A percentile compares a stretch with the other conserved stretches of the same genome.
These are phyloP conservation scores for Castanea crenata DNA, from an alignment of 306 rosid genomes.

Conservation along the genomic window DNA sequence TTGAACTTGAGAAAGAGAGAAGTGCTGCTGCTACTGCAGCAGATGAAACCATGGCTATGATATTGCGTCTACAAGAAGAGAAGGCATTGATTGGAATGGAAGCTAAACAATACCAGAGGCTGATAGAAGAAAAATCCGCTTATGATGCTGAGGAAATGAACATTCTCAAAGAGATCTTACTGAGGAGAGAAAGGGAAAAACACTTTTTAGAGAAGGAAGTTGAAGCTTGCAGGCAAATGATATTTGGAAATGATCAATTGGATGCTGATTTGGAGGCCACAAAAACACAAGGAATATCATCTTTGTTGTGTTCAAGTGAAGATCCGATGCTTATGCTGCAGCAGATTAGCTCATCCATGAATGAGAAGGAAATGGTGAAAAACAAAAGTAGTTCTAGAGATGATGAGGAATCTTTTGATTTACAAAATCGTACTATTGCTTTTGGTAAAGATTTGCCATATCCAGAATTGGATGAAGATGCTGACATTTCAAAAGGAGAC, in stretches of 20 bases:
- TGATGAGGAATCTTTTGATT: slow-evolving; percentile 27
- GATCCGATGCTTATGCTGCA: slow-evolving; percentile 15
- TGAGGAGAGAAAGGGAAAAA: slow-evolving; percentile 54
- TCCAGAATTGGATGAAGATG: slow-evolving; percentile 12
- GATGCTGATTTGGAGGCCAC: slow-evolving; percentile 29
- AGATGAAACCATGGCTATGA: slow-evolving; percentile 65
- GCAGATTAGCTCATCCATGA: neutral
- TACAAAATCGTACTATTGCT: slow-evolving; percentile 18
- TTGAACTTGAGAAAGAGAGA: slow-evolving; percentile 63
- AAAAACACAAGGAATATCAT: neutral
- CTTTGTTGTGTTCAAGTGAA: slow-evolving; percentile 13
- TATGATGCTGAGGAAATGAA: slow-evolving; percentile 58
- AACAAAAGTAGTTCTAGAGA: slow-evolving; percentile 12
- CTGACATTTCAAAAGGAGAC: slow-evolving; percentile 17
- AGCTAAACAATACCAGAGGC: slow-evolving; percentile 52
- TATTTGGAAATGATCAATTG: slow-evolving; percentile 26
- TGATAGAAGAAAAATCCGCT: slow-evolving; percentile 43
- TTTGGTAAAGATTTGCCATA: slow-evolving; percentile 30
- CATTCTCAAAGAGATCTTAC: slow-evolving; percentile 51
- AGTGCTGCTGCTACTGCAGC: slow-evolving; percentile 50
- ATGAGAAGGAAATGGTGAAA: slow-evolving; percentile 21
- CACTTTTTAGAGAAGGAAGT: slow-evolving; percentile 48
- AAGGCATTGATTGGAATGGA: slow-evolving; percentile 58
- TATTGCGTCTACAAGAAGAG: slow-evolving; percentile 52
- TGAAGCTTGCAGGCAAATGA: slow-evolving; percentile 37